A percentile compares a stretch with the other conserved stretches of the same genome.
Conservation (phyloP, 2,329 filamentous ascomycete species). For the Rachicladosporium sp. region DNA sequence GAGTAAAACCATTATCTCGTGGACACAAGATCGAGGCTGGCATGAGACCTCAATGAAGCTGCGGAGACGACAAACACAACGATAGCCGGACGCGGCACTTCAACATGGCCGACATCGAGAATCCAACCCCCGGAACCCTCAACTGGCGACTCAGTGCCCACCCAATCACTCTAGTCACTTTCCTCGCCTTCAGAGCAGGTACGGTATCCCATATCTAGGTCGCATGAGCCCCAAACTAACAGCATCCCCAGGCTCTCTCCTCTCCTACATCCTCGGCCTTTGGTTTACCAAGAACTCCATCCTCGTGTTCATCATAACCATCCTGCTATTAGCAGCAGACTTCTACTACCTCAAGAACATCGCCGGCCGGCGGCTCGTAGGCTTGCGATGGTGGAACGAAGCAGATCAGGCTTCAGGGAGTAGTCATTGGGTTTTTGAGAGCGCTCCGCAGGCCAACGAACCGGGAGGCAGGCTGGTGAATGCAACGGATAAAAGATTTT, state of each 20-base stretch:
- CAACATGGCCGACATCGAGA: conserved; percentile 28
- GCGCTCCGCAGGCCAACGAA: conserved; percentile 49
- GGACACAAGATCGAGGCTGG: too few species aligned
- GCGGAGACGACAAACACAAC: too few species aligned
- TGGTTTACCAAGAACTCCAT: conserved; percentile 76
- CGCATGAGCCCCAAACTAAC: conserved; percentile 4
- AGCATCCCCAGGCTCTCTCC: conserved; percentile 43
- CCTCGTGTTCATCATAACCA: conserved; percentile 83
- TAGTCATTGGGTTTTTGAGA: conserved; percentile 80
- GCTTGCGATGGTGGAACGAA: conserved; percentile 86
- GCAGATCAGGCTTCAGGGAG: conserved; percentile 61
- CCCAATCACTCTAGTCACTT: conserved; percentile 84
- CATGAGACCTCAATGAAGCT: too few species aligned
- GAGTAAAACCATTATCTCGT: too few species aligned
- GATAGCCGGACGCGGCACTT: too few species aligned
- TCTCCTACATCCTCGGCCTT: conserved; percentile 84
- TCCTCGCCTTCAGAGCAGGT: conserved; percentile 82
- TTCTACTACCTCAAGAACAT: conserved; percentile 96
- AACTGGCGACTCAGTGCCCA: conserved; percentile 96
- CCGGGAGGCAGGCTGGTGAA: conserved; percentile 47
- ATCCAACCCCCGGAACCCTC: conserved; percentile 44
- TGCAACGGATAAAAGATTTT: conserved; percentile 74
- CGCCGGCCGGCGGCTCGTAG: conserved; percentile 72
- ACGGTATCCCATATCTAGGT: conserved; percentile 25
- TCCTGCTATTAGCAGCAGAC: conserved; percentile 75